phyloP scores from a whole-genome alignment of 495 filamentous ascomycete genomes.

The Penicillium maclennaniae region DNA sequence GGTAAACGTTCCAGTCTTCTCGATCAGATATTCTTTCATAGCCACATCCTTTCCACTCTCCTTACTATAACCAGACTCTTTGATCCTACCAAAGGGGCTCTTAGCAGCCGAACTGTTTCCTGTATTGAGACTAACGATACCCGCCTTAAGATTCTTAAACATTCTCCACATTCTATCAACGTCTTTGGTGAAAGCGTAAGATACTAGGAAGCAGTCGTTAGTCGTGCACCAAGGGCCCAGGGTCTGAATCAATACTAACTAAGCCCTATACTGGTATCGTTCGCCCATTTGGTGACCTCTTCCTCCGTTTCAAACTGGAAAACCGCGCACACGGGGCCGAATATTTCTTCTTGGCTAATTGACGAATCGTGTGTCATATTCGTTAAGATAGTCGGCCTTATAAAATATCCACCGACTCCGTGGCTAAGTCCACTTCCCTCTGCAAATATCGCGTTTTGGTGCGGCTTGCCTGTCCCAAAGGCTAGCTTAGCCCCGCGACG shows the following conservation, averaged over 20 bases:
- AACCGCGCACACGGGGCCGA: conserved; percentile 25
- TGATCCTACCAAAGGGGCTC: conserved; percentile 48
- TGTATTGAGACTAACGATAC: conserved; percentile 33
- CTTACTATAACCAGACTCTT: conserved; percentile 45
- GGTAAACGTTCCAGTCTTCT: too few relatives aligned
- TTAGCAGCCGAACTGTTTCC: conserved; percentile 25
- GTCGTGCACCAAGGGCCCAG: too few relatives aligned
- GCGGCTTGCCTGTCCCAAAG: conserved; percentile 16
- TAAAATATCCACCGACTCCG: too few relatives aligned
- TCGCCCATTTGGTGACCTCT: conserved; percentile 25
- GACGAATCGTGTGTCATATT: conserved; percentile 52
- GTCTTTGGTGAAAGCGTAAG: conserved; percentile 27
- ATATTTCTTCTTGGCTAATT: conserved; percentile 25
- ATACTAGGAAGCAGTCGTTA: too few relatives aligned
- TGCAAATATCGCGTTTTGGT: too few relatives aligned
- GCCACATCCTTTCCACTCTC: not conserved
- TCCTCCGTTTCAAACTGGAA: conserved; percentile 28
- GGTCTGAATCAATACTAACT: too few relatives aligned
- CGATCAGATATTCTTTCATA: not conserved
- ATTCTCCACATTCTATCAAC: conserved; percentile 24
- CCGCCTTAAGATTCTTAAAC: conserved; percentile 23
- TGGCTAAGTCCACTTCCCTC: too few relatives aligned
- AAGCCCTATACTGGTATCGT: too few relatives aligned
- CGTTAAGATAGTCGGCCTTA: conserved; percentile 64
- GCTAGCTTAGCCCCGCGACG: conserved; percentile 9